Evolutionary conservation across 106 monocot genomes (phyloP), one percentile per base, ranked within the genome.

Genomic region (Iris macrosiphon): DNA sequence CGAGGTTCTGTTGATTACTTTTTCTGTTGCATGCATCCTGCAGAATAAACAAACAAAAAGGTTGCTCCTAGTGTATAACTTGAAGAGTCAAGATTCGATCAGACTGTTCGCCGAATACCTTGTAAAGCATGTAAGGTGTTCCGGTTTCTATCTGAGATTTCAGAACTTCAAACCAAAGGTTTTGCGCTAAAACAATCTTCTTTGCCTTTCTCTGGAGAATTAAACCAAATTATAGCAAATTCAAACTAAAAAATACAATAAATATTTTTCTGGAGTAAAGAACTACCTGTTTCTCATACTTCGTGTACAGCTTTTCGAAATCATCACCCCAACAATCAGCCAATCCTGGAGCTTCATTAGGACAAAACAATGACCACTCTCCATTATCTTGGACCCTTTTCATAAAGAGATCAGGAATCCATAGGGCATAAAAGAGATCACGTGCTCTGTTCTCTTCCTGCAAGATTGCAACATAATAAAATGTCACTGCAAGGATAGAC

Each of bases 361-460:
- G 80, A 59, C 80, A 98, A 64, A 91, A 98, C 52, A 98, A 62
- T 34, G 87, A 91, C 98, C 98, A 98, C 17, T 87, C 44, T 18
- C 64, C 83, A 46, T 82, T 64, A 35, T 24, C 68, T 35, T 80
- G 72, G 11, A 87, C 91, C 40, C 98, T 75, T 45, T 83, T 49
- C 98, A 98, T 98, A 48, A 98, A 91, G 18, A 98, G 71, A 63
- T 98, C 98, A 10, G 91, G 87, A 59, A 98, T 53, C 98, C 98
- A 98, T 0, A 91, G 75, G 0, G 80, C 90, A 80, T 77, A 96
- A 62, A 96, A 90, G 15, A 96, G 66, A 75, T 96, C 96, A 17
- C 96, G 57, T 34, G 96, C 89, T 40, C 96, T 74, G 31, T 89
- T 79, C 56, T 96, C 96, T 44, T 96, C 96, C 90, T 96, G 41